Base-by-base conservation (phyloP, 1,284 basidiomycete genomes). In the Cystobasidiaceae sp. region DNA sequence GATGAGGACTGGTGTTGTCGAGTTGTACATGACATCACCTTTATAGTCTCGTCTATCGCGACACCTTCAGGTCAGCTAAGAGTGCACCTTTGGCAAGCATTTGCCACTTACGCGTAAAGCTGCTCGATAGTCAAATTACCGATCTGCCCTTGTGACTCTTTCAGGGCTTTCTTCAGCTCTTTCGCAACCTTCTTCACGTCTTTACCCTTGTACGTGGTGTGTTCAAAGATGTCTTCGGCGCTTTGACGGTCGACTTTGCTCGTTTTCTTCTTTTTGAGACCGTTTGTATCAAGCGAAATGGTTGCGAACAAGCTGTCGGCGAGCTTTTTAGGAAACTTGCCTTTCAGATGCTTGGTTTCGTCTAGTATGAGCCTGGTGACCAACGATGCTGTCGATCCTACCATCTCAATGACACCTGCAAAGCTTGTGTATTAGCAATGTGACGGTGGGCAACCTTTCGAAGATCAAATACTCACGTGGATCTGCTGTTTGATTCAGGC, bases 251-350 rank as follows among this genome's bases (percentile, higher is more conserved):
- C 59, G 19, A 13, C 28, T 21, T 51, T 51, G 3, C 11, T 61
- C 6, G 48, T 34, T 27, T 61, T 61, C 32, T 44, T 44, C 28
- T 70, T 70, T 19, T 72, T 72, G 8, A 75, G 55, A 1, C 72
- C 74, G 23, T 72, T 69, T 4, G 70, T 71, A 48, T 75, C 74
- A 51, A 74, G 66, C 8, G 74, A 73, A 21, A 75, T 75, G 2
- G 74, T 70, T 46, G 69, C 67, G 15, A 75, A 68, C 4, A 74
- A 64, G 15, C 75, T 66, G 61, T 75, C 74, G 33, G 73, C 62
- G 48, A 75, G 51, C 44, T 72, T 70, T 51, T 71, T 71, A 15
- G 74, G 73, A 64, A 75, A 63, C 45, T 71, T 72, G 30, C 32
- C 43, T 25, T 73, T 71, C 44, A 70, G 55, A n/a, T 63, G 43